These are phyloP conservation scores for Globisporangium splendens DNA, from an alignment of 352 stramenopile species.

Conservation along the genomic window DNA sequence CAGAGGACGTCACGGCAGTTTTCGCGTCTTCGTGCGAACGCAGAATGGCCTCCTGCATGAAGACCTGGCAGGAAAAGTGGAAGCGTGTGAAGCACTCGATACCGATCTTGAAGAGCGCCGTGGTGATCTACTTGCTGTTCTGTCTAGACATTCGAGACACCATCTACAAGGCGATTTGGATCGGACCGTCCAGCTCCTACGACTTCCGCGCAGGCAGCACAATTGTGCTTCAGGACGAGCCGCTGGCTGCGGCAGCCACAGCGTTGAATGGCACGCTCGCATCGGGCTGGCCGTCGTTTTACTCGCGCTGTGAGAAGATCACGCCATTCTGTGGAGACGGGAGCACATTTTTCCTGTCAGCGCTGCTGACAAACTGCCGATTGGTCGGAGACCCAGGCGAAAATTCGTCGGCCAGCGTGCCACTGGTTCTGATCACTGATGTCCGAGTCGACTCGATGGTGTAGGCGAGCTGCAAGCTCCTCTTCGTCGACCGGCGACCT, in stretches of 20 bases:
- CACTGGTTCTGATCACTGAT: background rate
- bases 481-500: background rate
- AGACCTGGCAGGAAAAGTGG: background rate
- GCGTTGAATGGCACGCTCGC: constrained; percentile 9
- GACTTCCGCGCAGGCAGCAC: constrained; percentile 26
- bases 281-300: constrained; percentile 36
- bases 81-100: background rate
- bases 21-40: background rate
- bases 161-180: constrained; percentile 30
- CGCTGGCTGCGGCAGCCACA: constrained; percentile 13
- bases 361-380: constrained; percentile 25
- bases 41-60: constrained; percentile 1
- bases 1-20: too few species aligned
- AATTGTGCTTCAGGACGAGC: constrained; percentile 14
- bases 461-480: constrained; percentile 13
- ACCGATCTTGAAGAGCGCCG: constrained; percentile 15
- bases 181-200: constrained; percentile 33
- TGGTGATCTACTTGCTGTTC: constrained; percentile 23
- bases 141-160: constrained; percentile 32
- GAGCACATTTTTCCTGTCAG: constrained; percentile 26
- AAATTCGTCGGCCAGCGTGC: background rate
- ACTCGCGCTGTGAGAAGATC: constrained; percentile 25
- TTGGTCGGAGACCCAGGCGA: constrained; percentile 5
- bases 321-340: constrained; percentile 19
- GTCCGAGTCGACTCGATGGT: constrained; percentile 9